Conservation (phyloP, 257 asterid genomes). For the Nyctanthes arbortristis region DNA sequence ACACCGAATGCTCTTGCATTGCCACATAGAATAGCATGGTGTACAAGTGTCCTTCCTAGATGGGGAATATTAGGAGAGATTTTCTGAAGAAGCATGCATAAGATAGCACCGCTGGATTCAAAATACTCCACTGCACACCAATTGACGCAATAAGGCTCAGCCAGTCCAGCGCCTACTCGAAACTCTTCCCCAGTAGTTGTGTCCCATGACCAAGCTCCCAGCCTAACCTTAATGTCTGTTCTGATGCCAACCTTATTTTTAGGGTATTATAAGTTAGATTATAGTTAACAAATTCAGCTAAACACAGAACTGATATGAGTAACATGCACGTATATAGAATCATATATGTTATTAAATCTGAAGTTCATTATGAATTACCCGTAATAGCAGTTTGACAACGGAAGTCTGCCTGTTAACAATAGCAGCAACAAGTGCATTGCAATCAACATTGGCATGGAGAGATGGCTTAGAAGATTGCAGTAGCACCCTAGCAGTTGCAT, state of each 20-base stretch:
- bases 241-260: constrained; percentile 55
- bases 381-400: constrained; percentile 49
- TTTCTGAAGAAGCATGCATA: constrained; percentile 57
- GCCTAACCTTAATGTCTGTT: constrained; percentile 52
- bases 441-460: constrained; percentile 68
- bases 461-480: constrained; percentile 75
- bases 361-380: constrained; percentile 39
- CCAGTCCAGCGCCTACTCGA: constrained; percentile 79
- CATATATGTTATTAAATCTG: background rate
- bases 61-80: constrained; percentile 62
- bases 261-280: constrained; percentile 9
- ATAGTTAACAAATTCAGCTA: background rate
- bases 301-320: background rate
- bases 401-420: constrained; percentile 58
- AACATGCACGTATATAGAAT: background rate
- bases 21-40: constrained; percentile 64
- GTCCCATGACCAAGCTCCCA: constrained; percentile 91
- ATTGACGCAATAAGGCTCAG: constrained; percentile 65
- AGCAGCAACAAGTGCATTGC: constrained; percentile 73
- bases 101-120: constrained; percentile 60
- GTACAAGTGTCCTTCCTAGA: constrained; percentile 62
- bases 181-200: constrained; percentile 65
- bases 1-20: constrained; percentile 55
- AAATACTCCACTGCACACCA: constrained; percentile 86
- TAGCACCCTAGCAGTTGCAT: constrained; percentile 66